A percentile compares a stretch with the other conserved stretches of the same genome.
Conservation (phyloP, 495 filamentous ascomycete species). For the Saxispiralis lemnorum region DNA sequence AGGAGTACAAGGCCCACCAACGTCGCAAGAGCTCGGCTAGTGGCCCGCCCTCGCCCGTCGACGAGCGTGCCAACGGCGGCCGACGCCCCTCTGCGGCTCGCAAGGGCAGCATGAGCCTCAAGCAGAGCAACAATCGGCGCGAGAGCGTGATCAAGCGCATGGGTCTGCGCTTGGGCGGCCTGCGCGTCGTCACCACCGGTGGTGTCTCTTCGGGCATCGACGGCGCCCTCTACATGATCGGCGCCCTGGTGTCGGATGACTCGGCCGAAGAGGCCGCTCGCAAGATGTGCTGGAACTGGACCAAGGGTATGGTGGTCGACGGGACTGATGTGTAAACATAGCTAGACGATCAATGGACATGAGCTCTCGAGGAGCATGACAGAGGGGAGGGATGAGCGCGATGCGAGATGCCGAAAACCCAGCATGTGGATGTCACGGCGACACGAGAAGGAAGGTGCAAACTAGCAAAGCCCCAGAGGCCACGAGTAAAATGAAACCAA, state of each 20-base stretch:
- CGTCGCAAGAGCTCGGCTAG: slow-evolving; percentile 12
- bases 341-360: too few species aligned
- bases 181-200: slow-evolving; percentile 59
- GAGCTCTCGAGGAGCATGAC: too few species aligned
- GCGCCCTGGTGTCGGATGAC: slow-evolving; percentile 49
- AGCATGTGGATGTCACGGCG: too few species aligned
- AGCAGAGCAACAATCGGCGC: slow-evolving; percentile 41
- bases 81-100: slow-evolving; percentile 44
- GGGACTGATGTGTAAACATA: slow-evolving; percentile 49
- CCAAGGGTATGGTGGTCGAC: slow-evolving; percentile 50
- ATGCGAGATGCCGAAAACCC: too few species aligned
- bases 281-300: slow-evolving; percentile 54
- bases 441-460: too few species aligned
- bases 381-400: too few species aligned
- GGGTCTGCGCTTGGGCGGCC: slow-evolving; percentile 45
- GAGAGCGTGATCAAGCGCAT: slow-evolving; percentile 52
- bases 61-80: slow-evolving; percentile 37
- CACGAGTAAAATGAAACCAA: too few species aligned
- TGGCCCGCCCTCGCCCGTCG: slow-evolving; percentile 16
- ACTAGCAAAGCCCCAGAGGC: too few species aligned
- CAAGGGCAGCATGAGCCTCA: slow-evolving; percentile 58
- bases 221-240: slow-evolving; percentile 60
- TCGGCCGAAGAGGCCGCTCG: slow-evolving; percentile 49
- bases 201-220: slow-evolving; percentile 63
- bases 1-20: slow-evolving; percentile 16